Conservation (phyloP, 495 filamentous ascomycete genomes). For the Pseudoneurospora amorphoporcata region DNA sequence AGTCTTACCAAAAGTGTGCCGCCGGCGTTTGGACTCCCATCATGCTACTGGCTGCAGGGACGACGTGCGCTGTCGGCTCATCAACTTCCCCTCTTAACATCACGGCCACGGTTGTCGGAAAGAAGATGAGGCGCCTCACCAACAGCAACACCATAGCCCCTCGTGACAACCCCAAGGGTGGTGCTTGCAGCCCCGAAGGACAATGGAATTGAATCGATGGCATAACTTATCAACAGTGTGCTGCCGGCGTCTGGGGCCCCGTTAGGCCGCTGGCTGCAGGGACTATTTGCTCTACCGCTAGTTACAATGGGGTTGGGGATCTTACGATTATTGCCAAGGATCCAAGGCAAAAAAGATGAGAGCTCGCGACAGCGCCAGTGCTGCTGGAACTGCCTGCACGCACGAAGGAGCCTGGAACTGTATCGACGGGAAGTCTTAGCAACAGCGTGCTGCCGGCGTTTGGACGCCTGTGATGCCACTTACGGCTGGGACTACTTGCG, state of each 20-base stretch:
- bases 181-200: too few species aligned
- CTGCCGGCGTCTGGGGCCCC: too few species aligned
- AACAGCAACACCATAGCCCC: too few species aligned
- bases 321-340: too few species aligned
- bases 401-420: slow-evolving; percentile 36
- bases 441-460: slow-evolving; percentile 31
- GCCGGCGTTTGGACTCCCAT: slow-evolving; percentile 29
- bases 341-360: too few species aligned
- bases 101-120: slow-evolving; percentile 4
- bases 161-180: too few species aligned
- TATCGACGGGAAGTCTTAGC: slow-evolving; percentile 28
- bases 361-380: too few species aligned
- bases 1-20: slow-evolving; percentile 34
- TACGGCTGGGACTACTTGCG: slow-evolving; percentile 27
- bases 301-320: too few species aligned
- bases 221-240: too few species aligned
- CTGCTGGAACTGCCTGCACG: slow-evolving; percentile 24
- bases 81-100: slow-evolving; percentile 14
- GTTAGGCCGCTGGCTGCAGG: too few species aligned
- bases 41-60: slow-evolving; percentile 27
- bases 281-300: too few species aligned
- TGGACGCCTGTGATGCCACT: slow-evolving; percentile 30
- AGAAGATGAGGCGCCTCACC: slow-evolving; percentile 12
- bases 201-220: too few species aligned
- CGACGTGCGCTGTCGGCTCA: slow-evolving; percentile 10